phyloP scores from a whole-genome alignment of 768 basidiomycete species.

The Macrolepiota albuminosa region DNA sequence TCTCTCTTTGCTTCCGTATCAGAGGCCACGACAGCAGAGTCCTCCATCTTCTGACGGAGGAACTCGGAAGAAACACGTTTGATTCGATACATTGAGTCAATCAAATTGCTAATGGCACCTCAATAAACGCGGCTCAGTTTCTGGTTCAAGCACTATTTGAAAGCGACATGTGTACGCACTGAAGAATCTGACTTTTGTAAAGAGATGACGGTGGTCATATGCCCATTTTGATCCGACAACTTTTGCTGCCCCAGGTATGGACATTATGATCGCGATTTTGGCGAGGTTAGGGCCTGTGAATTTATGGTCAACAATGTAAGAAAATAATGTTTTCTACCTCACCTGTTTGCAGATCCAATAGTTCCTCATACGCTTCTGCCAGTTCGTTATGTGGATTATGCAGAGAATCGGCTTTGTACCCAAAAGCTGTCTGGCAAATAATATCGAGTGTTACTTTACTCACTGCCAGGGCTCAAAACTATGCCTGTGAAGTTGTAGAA shows the following conservation, averaged over 20 bases:
- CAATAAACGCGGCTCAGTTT: background rate
- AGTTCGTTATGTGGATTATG: conserved; percentile 43
- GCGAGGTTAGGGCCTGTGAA: conserved; percentile 28
- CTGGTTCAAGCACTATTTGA: background rate
- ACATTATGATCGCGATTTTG: conserved; percentile 28
- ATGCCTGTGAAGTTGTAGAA: background rate
- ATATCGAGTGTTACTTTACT: conserved; percentile 50
- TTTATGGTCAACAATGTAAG: background rate
- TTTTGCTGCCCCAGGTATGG: conserved; percentile 29
- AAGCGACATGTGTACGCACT: conserved; percentile 1
- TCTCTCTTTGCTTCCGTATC: conserved; percentile 41
- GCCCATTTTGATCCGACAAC: conserved; percentile 32
- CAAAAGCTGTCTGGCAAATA: conserved; percentile 47
- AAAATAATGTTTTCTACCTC: background rate
- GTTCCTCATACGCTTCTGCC: conserved; percentile 41
- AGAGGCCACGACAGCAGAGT: conserved; percentile 24
- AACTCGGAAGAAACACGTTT: conserved; percentile 34
- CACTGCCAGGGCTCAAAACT: conserved; percentile 24
- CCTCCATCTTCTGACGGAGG: conserved; percentile 35
- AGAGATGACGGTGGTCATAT: conserved; percentile 13
- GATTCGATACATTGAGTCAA: conserved; percentile 35
- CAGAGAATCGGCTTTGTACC: conserved; percentile 40
- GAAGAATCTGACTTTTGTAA: conserved; percentile 5
- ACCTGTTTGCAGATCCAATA: conserved; percentile 38
- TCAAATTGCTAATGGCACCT: conserved; percentile 2